Conservation (phyloP, 306 rosid genomes). For the Prinsepia uniflora region DNA sequence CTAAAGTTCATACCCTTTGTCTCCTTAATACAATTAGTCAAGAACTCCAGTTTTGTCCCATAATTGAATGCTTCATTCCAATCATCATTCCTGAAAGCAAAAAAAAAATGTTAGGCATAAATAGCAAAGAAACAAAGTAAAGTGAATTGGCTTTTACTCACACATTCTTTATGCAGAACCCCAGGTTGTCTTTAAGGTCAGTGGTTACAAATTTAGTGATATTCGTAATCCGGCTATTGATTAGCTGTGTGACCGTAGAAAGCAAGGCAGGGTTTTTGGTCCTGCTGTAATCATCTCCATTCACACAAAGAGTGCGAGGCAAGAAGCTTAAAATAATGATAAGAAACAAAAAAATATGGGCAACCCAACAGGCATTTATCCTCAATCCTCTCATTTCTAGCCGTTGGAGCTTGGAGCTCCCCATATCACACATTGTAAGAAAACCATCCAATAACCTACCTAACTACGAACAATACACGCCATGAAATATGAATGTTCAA, state of each 20-base stretch:
- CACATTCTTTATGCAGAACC: constrained; percentile 69
- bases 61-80: constrained; percentile 72
- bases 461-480: background rate
- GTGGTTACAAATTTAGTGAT: constrained; percentile 36
- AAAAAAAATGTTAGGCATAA: background rate
- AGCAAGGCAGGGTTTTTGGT: constrained; percentile 26
- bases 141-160: constrained; percentile 25
- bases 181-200: constrained; percentile 39
- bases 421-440: constrained; percentile 20
- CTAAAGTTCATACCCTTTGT: constrained; percentile 39
- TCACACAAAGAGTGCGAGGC: constrained; percentile 33
- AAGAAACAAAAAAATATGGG: constrained; percentile 24
- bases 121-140: background rate
- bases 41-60: constrained; percentile 45
- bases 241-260: constrained; percentile 31
- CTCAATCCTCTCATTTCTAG: constrained; percentile 39
- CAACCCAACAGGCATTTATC: constrained; percentile 29
- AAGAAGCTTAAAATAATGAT: constrained; percentile 29
- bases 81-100: constrained; percentile 49
- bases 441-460: constrained; percentile 22
- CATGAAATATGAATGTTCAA: background rate
- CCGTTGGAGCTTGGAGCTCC: constrained; percentile 10
- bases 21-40: constrained; percentile 53
- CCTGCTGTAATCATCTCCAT: constrained; percentile 22
- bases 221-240: constrained; percentile 41